These are phyloP conservation scores for Diplotaxis tenuifolia DNA, from an alignment of 345 rosid species.

Conservation along the genomic window DNA sequence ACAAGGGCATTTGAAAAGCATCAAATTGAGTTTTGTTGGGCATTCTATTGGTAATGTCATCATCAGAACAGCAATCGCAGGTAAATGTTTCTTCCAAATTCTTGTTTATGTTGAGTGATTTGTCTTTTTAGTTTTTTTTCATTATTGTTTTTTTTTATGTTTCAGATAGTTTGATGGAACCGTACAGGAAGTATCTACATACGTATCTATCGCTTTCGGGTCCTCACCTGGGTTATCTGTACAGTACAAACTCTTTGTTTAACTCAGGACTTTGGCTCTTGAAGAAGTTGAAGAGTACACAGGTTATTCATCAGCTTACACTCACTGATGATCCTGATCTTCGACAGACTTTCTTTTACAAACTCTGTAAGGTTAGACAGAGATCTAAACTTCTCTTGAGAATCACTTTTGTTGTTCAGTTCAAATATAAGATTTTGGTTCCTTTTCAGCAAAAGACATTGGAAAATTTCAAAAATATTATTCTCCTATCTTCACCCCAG, in stretches of 20 bases:
- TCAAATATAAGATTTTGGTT: not conserved
- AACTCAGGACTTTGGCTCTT: constrained; percentile 92
- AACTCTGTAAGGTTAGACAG: constrained; percentile 66
- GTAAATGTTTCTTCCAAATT: constrained; percentile 39
- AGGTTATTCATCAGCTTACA: constrained; percentile 95
- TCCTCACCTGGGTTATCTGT: constrained; percentile 92
- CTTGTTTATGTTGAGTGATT: not conserved
- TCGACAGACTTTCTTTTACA: constrained; percentile 71
- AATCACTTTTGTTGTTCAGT: not conserved
- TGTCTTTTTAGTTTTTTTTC: not conserved
- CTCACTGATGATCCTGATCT: constrained; percentile 89
- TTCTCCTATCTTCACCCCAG: constrained; percentile 93
- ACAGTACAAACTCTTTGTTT: constrained; percentile 88
- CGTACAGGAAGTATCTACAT: constrained; percentile 61
- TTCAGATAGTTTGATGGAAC: constrained; percentile 87
- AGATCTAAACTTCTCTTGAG: not conserved
- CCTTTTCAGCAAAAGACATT: constrained; percentile 80
- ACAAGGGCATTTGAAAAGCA: constrained; percentile 55
- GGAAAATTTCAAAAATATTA: constrained; percentile 65
- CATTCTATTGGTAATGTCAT: constrained; percentile 95
- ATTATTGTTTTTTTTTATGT: not conserved
- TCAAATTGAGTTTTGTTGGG: constrained; percentile 91
- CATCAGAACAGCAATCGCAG: constrained; percentile 80
- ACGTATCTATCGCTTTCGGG: constrained; percentile 87
- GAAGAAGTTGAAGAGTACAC: constrained; percentile 85